Percentiles rank a stretch among this genome's conserved stretches.
phyloP scores from a whole-genome alignment of 2,329 filamentous ascomycete species.

The Neonectria magnoliae region DNA sequence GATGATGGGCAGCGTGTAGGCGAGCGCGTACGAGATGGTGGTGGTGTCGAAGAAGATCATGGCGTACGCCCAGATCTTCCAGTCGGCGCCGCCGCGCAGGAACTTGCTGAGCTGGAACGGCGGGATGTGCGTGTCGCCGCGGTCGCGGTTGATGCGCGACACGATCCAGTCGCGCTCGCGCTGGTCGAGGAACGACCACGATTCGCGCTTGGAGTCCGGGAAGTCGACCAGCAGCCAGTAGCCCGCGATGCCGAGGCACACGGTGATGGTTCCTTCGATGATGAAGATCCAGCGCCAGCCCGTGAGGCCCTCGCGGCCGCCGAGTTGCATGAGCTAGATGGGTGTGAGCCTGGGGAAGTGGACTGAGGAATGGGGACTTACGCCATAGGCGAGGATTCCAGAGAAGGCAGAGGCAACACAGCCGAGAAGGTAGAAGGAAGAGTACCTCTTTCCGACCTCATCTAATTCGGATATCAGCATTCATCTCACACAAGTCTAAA shows the following conservation, averaged over 20 bases:
- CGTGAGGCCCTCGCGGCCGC: constrained; percentile 61
- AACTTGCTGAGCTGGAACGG: constrained; percentile 61
- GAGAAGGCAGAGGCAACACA: constrained; percentile 73
- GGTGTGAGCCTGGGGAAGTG: constrained; percentile 18
- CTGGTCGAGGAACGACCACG: constrained; percentile 63
- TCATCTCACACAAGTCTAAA: neutral
- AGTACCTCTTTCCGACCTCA: constrained; percentile 76
- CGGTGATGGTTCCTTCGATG: constrained; percentile 64
- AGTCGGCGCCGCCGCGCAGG: constrained; percentile 58
- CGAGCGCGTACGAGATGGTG: constrained; percentile 78
- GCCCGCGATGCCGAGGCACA: constrained; percentile 57
- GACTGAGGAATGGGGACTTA: constrained; percentile 48
- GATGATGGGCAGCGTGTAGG: constrained; percentile 83
- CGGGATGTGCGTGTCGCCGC: constrained; percentile 65
- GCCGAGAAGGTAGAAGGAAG: constrained; percentile 75
- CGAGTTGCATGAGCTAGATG: constrained; percentile 67
- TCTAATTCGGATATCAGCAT: constrained; percentile 48
- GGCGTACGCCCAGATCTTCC: constrained; percentile 71
- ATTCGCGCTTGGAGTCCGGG: constrained; percentile 63
- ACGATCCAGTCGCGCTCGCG: constrained; percentile 65
- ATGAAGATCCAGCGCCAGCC: constrained; percentile 78
- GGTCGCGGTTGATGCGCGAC: constrained; percentile 64
- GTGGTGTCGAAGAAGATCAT: constrained; percentile 73
- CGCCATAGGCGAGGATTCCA: constrained; percentile 75
- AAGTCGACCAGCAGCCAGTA: constrained; percentile 73